Percentiles rank a stretch among this genome's conserved stretches.
Conservation (phyloP, 2,329 filamentous ascomycete genomes). For the Hypoxylon rubiginosum region DNA sequence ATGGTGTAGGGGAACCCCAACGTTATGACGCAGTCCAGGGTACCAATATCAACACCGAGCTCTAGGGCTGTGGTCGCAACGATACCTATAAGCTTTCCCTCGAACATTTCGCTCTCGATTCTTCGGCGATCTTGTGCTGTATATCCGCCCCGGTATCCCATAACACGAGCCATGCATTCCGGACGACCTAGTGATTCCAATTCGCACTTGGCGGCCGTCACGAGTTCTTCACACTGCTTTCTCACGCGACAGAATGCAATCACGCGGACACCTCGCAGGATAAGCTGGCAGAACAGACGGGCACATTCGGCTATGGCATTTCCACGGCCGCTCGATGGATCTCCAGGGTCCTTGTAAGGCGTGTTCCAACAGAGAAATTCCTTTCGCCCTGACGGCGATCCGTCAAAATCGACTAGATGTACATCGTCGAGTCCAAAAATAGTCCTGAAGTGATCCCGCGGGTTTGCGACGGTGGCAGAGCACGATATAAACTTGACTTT, state of each 20-base stretch:
- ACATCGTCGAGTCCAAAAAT: conserved; percentile 93
- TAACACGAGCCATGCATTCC: conserved; percentile 84
- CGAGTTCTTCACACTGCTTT: conserved; percentile 87
- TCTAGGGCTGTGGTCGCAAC: conserved; percentile 94
- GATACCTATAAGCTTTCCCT: conserved; percentile 91
- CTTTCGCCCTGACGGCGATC: conserved; percentile 91
- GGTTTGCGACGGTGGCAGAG: conserved; percentile 96
- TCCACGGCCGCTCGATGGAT: conserved; percentile 87
- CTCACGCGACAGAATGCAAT: conserved; percentile 94
- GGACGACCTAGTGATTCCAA: conserved; percentile 78
- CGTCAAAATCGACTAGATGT: conserved; percentile 87
- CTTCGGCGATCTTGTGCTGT: conserved; percentile 88
- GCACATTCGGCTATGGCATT: conserved; percentile 89
- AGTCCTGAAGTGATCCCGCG: conserved; percentile 88
- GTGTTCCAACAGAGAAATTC: conserved; percentile 99
- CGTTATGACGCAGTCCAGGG: conserved; percentile 91
- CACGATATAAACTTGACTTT: conserved; percentile 93
- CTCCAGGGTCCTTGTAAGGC: conserved; percentile 88
- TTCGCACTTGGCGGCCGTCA: conserved; percentile 84
- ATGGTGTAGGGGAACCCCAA: conserved; percentile 97
- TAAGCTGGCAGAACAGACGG: conserved; percentile 88
- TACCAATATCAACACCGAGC: conserved; percentile 94
- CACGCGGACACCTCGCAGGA: conserved; percentile 88
- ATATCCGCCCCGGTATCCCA: conserved; percentile 96
- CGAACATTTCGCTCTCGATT: conserved; percentile 97